These are phyloP conservation scores for Halenospora varia DNA, from an alignment of 495 filamentous ascomycete species.

Conservation along the genomic window DNA sequence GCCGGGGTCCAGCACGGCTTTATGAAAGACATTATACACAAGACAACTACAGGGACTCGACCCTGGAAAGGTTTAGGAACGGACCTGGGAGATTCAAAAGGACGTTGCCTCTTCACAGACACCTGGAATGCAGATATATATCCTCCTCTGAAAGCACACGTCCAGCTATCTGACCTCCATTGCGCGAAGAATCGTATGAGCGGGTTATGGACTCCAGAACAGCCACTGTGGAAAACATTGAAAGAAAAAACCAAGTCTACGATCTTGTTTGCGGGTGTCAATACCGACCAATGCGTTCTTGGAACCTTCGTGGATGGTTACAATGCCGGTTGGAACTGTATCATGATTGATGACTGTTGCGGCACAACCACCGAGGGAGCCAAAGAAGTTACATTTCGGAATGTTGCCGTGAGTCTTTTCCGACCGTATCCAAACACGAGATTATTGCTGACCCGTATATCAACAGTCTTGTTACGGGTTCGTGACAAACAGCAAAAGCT, in stretches of 20 bases:
- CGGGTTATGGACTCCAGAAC: constrained; percentile 44
- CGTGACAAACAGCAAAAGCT: constrained; percentile 16
- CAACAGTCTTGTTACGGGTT: constrained; percentile 23
- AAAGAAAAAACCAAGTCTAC: constrained; percentile 36
- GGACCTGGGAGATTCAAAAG: constrained; percentile 39
- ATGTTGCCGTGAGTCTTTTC: constrained; percentile 30
- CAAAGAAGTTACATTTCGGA: constrained; percentile 27
- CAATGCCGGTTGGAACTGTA: constrained; percentile 50
- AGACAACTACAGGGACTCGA: constrained; percentile 4
- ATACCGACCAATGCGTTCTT: constrained; percentile 58
- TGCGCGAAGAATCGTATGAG: constrained; percentile 56
- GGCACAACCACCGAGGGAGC: constrained; percentile 41
- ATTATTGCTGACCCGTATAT: neutral
- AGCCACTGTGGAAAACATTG: constrained; percentile 29
- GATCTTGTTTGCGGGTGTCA: constrained; percentile 52
- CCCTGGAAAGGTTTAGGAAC: constrained; percentile 41
- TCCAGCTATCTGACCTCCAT: constrained; percentile 38
- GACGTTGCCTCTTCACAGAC: constrained; percentile 44
- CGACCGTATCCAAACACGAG: neutral
- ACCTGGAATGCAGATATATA: constrained; percentile 53
- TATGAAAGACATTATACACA: constrained; percentile 30
- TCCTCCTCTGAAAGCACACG: constrained; percentile 35
- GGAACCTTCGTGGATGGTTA: constrained; percentile 51
- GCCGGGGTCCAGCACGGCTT: constrained; percentile 45
- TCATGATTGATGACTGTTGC: constrained; percentile 49